A percentile compares a stretch with the other conserved stretches of the same genome.
These are phyloP conservation scores for Penicillium sp. DNA, from an alignment of 2,329 filamentous ascomycete genomes.

Conservation along the genomic window DNA sequence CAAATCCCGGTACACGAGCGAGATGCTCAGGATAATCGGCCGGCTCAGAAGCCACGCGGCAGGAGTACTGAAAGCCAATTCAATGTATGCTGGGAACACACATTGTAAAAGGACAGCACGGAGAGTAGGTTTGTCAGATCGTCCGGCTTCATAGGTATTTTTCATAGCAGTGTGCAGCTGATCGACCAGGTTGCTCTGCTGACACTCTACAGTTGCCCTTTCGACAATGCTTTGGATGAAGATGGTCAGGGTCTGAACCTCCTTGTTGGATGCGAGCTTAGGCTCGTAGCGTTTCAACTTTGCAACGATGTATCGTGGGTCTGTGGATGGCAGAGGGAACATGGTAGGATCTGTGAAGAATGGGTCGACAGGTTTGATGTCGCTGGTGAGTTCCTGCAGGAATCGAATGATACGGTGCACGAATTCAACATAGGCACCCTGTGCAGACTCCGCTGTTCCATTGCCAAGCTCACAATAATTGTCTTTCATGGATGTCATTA, in stretches of 20 bases:
- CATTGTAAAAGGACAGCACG: constrained; percentile 53
- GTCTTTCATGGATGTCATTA: constrained; percentile 62
- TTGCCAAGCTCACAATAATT: constrained; percentile 58
- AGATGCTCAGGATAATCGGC: constrained; percentile 53
- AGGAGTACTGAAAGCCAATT: constrained; percentile 45
- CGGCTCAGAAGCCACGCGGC: constrained; percentile 53
- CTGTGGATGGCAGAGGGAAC: constrained; percentile 60
- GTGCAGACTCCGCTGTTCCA: constrained; percentile 28
- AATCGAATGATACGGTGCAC: constrained; percentile 60
- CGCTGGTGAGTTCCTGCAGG: constrained; percentile 60
- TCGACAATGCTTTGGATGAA: constrained; percentile 62
- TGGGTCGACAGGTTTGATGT: constrained; percentile 54
- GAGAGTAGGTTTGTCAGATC: constrained; percentile 45
- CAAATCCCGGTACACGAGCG: constrained; percentile 44
- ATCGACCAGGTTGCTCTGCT: constrained; percentile 56
- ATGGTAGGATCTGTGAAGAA: constrained; percentile 62
- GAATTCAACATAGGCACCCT: constrained; percentile 60
- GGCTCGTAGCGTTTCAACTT: constrained; percentile 59
- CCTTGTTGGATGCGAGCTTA: constrained; percentile 50
- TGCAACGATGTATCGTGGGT: constrained; percentile 64
- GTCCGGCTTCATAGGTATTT: constrained; percentile 44
- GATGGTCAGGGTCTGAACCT: constrained; percentile 55
- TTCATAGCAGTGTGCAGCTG: constrained; percentile 55
- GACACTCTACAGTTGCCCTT: constrained; percentile 57
- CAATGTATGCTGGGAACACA: constrained; percentile 59